Evolutionary conservation across 106 monocot species (phyloP).

Genomic region (Dendrobium officinale): DNA sequence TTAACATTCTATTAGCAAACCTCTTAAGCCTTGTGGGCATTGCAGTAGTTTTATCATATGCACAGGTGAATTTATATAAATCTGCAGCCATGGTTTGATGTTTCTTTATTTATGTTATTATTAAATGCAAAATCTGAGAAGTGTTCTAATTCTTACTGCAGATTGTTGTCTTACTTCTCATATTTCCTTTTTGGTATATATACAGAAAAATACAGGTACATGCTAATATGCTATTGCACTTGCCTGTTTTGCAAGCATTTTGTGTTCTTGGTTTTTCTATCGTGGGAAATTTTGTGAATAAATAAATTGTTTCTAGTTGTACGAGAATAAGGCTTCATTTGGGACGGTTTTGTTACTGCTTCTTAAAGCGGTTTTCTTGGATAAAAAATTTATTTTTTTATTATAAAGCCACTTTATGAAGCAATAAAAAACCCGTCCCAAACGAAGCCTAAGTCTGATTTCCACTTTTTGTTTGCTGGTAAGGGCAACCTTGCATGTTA

Average conservation of each 20-base stretch:
- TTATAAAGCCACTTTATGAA: no score
- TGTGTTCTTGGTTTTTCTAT: neutral
- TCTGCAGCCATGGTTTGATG: neutral
- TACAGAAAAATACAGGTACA: constrained; percentile 86
- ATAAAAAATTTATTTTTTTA: no score
- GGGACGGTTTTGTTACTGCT: no score
- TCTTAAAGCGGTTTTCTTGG: no score
- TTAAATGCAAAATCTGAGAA: constrained; percentile 1
- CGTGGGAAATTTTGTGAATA: neutral
- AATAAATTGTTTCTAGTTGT: neutral
- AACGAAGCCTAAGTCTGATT: neutral
- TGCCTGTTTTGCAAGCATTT: neutral
- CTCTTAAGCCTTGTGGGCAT: constrained; percentile 80
- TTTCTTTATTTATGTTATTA: neutral
- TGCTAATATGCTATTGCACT: constrained; percentile 9
- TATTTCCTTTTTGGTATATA: constrained; percentile 72
- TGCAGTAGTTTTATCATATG: constrained; percentile 64
- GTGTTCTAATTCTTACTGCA: constrained; percentile 21
- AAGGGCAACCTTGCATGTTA: no score
- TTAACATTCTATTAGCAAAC: constrained; percentile 92
- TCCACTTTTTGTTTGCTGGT: neutral
- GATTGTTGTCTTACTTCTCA: constrained; percentile 74
- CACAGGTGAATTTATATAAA: constrained; percentile 48
- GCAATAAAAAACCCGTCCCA: no score
- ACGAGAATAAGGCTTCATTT: neutral